Evolutionary conservation across 2,329 filamentous ascomycete species (phyloP).

Genomic region (Cadophora luteo-olivacea): DNA sequence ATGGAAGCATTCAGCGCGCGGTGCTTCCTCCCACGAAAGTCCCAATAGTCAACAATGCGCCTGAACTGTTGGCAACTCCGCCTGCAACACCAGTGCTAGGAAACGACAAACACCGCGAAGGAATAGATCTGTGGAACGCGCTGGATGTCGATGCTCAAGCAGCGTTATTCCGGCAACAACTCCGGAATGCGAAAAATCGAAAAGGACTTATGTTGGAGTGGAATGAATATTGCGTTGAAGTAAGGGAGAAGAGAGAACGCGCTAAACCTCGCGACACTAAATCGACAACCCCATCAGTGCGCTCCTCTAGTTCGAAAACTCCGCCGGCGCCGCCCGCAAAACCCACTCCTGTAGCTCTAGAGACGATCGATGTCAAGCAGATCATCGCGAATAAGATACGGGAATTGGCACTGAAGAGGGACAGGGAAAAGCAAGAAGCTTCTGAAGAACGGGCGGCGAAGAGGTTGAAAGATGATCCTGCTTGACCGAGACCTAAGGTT

Average conservation of each 20-base stretch:
- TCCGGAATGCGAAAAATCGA: constrained; percentile 13
- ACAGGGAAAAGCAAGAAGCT: neutral
- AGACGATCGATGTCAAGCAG: neutral
- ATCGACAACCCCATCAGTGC: neutral
- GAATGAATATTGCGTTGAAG: constrained; percentile 10
- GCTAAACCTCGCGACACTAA: neutral
- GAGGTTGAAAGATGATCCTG: neutral
- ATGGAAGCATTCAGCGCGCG: neutral
- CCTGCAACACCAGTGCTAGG: neutral
- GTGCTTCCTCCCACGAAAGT: neutral
- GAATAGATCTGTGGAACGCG: constrained; percentile 11
- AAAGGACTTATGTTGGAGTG: constrained; percentile 15
- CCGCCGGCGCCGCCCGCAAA: neutral
- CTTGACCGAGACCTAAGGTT: neutral
- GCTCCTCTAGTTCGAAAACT: neutral
- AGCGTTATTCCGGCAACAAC: constrained; percentile 1
- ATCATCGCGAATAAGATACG: neutral
- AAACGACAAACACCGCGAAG: neutral
- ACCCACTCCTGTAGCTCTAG: neutral
- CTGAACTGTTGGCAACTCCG: constrained; percentile 6
- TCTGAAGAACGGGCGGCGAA: constrained; percentile 2
- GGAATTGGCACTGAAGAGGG: neutral
- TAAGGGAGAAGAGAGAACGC: neutral
- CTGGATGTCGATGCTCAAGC: constrained; percentile 6
- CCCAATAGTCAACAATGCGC: neutral